These are phyloP conservation scores for Sporothrix curviconia DNA, from an alignment of 2,329 filamentous ascomycete species.

Conservation along the genomic window DNA sequence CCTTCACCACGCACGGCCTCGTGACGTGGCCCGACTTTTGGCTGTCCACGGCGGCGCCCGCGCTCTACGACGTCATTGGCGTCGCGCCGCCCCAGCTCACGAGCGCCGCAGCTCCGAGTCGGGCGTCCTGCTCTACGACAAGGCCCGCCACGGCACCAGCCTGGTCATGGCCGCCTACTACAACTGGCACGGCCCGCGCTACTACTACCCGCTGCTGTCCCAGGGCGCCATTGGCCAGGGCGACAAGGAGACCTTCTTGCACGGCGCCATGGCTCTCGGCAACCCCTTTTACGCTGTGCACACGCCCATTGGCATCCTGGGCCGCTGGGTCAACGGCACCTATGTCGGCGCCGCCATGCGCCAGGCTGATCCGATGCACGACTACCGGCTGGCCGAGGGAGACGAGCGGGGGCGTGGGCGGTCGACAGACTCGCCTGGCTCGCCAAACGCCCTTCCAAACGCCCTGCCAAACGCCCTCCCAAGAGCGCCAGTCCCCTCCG, in stretches of 20 bases:
- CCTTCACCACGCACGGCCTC: conserved; percentile 45
- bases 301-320: conserved; percentile 27
- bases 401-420: neutral
- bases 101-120: conserved; percentile 37
- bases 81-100: conserved; percentile 27
- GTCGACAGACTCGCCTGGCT: too few relatives aligned
- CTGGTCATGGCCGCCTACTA: conserved; percentile 47
- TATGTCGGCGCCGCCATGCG: conserved; percentile 25
- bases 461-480: too few relatives aligned
- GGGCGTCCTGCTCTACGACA: conserved; percentile 43
- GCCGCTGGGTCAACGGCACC: conserved; percentile 26
- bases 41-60: conserved; percentile 34
- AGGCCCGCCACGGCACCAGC: conserved; percentile 38
- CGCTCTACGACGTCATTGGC: conserved; percentile 38
- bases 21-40: conserved; percentile 54
- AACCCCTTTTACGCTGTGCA: conserved; percentile 35
- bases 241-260: conserved; percentile 44
- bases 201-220: conserved; percentile 43
- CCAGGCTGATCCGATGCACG: conserved; percentile 28
- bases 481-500: too few relatives aligned
- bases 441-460: neutral
- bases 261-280: conserved; percentile 36
- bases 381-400: conserved; percentile 20
- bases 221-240: conserved; percentile 38
- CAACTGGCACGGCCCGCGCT: conserved; percentile 46